A percentile compares a stretch with the other conserved stretches of the same genome.
These are phyloP conservation scores for Aspergillus diversus DNA, from an alignment of 495 filamentous ascomycete genomes.

Conservation along the genomic window DNA sequence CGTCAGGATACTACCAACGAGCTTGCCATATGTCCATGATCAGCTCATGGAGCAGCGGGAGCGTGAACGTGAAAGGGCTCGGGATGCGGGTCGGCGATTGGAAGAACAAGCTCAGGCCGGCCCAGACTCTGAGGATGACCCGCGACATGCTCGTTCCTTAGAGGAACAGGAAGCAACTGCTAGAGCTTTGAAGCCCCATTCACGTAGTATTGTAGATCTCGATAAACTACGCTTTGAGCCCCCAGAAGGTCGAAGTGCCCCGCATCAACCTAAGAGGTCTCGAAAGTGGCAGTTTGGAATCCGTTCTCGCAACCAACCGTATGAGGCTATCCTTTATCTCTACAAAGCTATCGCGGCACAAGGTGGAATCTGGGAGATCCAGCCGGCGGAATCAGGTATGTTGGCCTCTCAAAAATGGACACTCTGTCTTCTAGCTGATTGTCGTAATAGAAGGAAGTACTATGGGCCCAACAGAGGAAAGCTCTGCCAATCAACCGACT, in stretches of 20 bases:
- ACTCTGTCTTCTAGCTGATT: slow-evolving; percentile 8
- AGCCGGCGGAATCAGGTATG: slow-evolving; percentile 47
- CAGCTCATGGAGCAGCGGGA: slow-evolving; percentile 81
- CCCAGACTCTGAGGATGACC: slow-evolving; percentile 49
- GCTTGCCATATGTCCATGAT: slow-evolving; percentile 83
- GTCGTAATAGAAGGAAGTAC: background rate
- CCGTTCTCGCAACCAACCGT: slow-evolving; percentile 85
- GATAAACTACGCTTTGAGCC: slow-evolving; percentile 62
- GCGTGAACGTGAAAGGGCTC: slow-evolving; percentile 43
- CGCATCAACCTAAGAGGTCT: slow-evolving; percentile 63
- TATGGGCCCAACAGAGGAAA: slow-evolving; percentile 12
- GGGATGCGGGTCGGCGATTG: slow-evolving; percentile 29
- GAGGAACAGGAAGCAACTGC: slow-evolving; percentile 78
- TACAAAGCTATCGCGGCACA: slow-evolving; percentile 88
- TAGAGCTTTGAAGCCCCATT: slow-evolving; percentile 78
- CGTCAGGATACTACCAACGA: slow-evolving; percentile 87
- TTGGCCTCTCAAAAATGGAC: background rate
- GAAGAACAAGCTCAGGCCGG: slow-evolving; percentile 34
- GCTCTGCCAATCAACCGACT: slow-evolving; percentile 34
- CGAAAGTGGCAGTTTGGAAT: slow-evolving; percentile 98
- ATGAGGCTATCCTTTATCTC: slow-evolving; percentile 91
- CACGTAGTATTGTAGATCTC: slow-evolving; percentile 61
- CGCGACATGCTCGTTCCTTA: slow-evolving; percentile 55
- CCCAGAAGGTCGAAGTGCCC: slow-evolving; percentile 66
- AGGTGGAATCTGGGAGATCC: slow-evolving; percentile 79